These are phyloP conservation scores for Neofusicoccum cordaticola DNA, from an alignment of 2,329 filamentous ascomycete genomes.

Conservation along the genomic window DNA sequence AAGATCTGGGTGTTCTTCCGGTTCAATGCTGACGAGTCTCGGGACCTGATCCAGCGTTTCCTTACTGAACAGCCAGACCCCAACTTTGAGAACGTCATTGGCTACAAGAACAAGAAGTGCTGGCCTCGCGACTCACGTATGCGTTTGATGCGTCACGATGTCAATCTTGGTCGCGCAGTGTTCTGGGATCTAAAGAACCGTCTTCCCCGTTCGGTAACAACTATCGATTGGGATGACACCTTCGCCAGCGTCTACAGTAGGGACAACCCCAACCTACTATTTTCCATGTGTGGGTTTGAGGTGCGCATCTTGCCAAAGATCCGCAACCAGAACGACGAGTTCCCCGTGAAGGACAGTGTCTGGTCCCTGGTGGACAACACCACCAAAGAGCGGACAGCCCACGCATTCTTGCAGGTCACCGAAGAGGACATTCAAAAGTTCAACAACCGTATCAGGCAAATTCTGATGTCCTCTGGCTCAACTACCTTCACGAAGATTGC, in stretches of 20 bases:
- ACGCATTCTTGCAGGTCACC: slow-evolving; percentile 95
- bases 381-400: slow-evolving; percentile 93
- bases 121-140: slow-evolving; percentile 98
- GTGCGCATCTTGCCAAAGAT: slow-evolving; percentile 94
- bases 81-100: slow-evolving; percentile 98
- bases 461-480: slow-evolving; percentile 98
- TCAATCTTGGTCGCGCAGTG: slow-evolving; percentile 93
- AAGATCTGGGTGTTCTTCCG: slow-evolving; percentile 98
- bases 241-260: slow-evolving; percentile 97
- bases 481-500: slow-evolving; percentile 99
- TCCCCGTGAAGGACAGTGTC: slow-evolving; percentile 94
- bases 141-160: slow-evolving; percentile 97
- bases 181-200: slow-evolving; percentile 99
- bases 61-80: slow-evolving; percentile 97
- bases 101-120: slow-evolving; percentile 99
- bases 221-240: slow-evolving; percentile 98
- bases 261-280: slow-evolving; percentile 94
- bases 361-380: slow-evolving; percentile 97
- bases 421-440: slow-evolving; percentile 98
- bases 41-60: slow-evolving; percentile 95
- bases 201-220: slow-evolving; percentile 88
- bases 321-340: slow-evolving; percentile 92
- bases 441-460: slow-evolving; percentile 97
- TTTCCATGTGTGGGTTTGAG: slow-evolving; percentile 98
- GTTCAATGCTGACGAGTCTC: slow-evolving; percentile 89